Percentiles rank a stretch among this genome's conserved stretches.
phyloP scores from a whole-genome alignment of 192 early-diverging fungal species.

The Chytriomyces hyalinus region DNA sequence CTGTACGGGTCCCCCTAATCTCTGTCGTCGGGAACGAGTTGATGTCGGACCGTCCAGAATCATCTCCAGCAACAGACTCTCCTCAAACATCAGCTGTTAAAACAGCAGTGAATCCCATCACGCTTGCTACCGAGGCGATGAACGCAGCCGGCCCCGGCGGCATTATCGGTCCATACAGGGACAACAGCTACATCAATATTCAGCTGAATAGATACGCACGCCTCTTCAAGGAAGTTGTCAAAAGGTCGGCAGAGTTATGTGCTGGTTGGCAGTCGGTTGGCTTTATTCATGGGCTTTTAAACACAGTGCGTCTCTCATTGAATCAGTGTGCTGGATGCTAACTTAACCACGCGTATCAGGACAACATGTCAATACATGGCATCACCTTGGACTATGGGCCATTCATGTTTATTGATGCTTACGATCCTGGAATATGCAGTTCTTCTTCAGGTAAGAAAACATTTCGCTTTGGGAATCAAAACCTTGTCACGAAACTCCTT shows the following conservation, averaged over 20 bases:
- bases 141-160: neutral
- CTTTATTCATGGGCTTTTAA: slow-evolving; percentile 69
- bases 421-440: slow-evolving; percentile 84
- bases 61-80: slow-evolving; percentile 1
- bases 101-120: neutral
- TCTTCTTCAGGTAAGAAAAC: slow-evolving; percentile 59
- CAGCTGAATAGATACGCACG: slow-evolving; percentile 58
- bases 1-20: neutral
- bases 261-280: slow-evolving; percentile 85
- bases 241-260: slow-evolving; percentile 72
- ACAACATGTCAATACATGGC: slow-evolving; percentile 87
- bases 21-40: slow-evolving; percentile 7
- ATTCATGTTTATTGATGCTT: slow-evolving; percentile 78
- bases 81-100: neutral
- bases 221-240: slow-evolving; percentile 63
- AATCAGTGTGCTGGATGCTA: neutral
- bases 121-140: neutral
- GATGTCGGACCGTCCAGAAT: neutral
- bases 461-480: slow-evolving; percentile 11
- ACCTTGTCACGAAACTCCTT: neutral
- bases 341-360: slow-evolving; percentile 59
- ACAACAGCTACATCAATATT: neutral
- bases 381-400: slow-evolving; percentile 90
- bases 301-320: slow-evolving; percentile 53
- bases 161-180: slow-evolving; percentile 21